Evolutionary conservation across 1,284 basidiomycete species (phyloP).

Genomic region (Papiliotrema terrestris): DNA sequence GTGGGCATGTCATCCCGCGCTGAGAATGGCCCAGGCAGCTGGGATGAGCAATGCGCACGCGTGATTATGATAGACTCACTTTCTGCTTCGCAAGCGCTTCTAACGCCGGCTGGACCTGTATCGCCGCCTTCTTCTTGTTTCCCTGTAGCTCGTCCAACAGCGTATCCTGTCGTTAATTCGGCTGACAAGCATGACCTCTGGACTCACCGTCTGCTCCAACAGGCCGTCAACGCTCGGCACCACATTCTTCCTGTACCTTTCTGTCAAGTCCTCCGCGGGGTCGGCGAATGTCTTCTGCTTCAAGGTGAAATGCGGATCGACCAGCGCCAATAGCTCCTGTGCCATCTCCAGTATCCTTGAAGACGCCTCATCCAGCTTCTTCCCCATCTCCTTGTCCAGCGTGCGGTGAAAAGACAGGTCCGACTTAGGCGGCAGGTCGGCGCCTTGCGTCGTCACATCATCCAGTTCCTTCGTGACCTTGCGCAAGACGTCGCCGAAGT

Average conservation of each 20-base stretch:
- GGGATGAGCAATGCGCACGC: slow-evolving; percentile 1
- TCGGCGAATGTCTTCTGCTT: slow-evolving; percentile 47
- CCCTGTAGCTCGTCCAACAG: slow-evolving; percentile 76
- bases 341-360: slow-evolving; percentile 52
- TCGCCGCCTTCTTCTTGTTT: slow-evolving; percentile 58
- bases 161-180: slow-evolving; percentile 59
- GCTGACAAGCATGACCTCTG: background rate
- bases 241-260: slow-evolving; percentile 68
- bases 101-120: slow-evolving; percentile 29
- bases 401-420: slow-evolving; percentile 83
- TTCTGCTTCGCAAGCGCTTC: slow-evolving; percentile 26
- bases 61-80: slow-evolving; percentile 12
- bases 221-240: slow-evolving; percentile 80
- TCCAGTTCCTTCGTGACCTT: slow-evolving; percentile 39
- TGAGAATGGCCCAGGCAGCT: slow-evolving; percentile 37
- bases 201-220: slow-evolving; percentile 73
- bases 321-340: slow-evolving; percentile 61
- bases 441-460: slow-evolving; percentile 38
- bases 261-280: slow-evolving; percentile 72
- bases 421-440: slow-evolving; percentile 47
- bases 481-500: slow-evolving; percentile 32
- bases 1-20: background rate
- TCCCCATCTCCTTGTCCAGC: slow-evolving; percentile 67
- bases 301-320: slow-evolving; percentile 22
- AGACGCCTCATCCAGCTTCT: slow-evolving; percentile 34